Percentiles rank a stretch among this genome's conserved stretches.
Conservation (phyloP, 78 protist species). For the Emiliania huxleyi region DNA sequence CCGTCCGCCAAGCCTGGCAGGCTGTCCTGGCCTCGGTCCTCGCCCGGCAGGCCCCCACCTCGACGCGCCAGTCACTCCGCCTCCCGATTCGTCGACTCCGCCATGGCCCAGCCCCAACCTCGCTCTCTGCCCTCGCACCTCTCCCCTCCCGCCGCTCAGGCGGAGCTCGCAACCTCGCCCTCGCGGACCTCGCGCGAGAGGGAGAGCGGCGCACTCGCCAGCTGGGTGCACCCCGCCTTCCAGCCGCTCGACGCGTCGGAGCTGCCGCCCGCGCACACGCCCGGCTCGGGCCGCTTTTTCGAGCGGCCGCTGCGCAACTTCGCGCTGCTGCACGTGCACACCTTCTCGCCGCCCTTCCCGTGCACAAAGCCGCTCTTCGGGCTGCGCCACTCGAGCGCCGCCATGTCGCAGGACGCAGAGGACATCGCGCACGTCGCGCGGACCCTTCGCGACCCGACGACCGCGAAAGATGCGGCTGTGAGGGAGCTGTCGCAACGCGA, state of each 20-base stretch:
- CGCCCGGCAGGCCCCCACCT: not conserved
- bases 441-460: no score
- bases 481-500: no score
- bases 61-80: no score
- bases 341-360: not conserved
- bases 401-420: not conserved
- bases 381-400: not conserved
- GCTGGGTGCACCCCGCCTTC: not conserved
- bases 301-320: not conserved
- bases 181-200: not conserved
- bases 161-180: not conserved
- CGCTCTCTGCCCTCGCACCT: no score
- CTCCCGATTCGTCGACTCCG: no score
- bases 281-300: not conserved
- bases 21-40: not conserved
- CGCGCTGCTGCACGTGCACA: not conserved
- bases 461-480: no score
- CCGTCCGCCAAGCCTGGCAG: not conserved
- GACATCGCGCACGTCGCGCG: no score
- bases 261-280: not conserved
- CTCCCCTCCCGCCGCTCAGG: no score
- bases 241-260: not conserved
- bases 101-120: no score
- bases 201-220: not conserved
- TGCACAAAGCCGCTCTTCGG: not conserved